A percentile compares a stretch with the other conserved stretches of the same genome.
These are phyloP conservation scores for Chloridella minuta DNA, from an alignment of 352 stramenopile genomes.

Conservation along the genomic window DNA sequence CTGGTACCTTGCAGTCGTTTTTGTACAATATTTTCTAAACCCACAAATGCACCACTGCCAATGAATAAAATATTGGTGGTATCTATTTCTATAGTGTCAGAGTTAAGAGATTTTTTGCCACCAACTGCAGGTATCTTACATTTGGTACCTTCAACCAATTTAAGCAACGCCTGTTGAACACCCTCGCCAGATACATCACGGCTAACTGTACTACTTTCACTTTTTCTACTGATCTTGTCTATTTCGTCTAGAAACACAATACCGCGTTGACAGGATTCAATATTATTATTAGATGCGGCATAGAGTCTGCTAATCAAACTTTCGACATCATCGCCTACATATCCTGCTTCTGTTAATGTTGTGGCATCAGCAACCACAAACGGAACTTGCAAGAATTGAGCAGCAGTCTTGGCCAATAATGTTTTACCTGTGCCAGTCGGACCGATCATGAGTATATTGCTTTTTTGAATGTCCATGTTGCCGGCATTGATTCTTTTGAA, in stretches of 20 bases:
- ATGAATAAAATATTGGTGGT: constrained; percentile 98
- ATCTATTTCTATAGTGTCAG: constrained; percentile 85
- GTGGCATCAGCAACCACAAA: constrained; percentile 86
- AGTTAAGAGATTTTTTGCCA: constrained; percentile 65
- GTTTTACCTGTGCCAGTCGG: constrained; percentile 82
- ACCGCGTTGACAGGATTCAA: constrained; percentile 63
- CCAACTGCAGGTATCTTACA: constrained; percentile 87
- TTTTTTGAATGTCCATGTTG: too few species aligned
- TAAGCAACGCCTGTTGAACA: constrained; percentile 88
- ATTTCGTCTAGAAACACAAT: constrained; percentile 93
- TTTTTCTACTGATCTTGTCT: constrained; percentile 73
- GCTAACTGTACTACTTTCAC: constrained; percentile 50
- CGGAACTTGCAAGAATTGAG: constrained; percentile 66
- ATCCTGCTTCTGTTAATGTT: constrained; percentile 77
- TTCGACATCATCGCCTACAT: constrained; percentile 92
- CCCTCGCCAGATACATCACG: constrained; percentile 83
- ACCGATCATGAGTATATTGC: constrained; percentile 22
- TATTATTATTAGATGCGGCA: constrained; percentile 65
- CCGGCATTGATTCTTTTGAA: constrained; percentile 54
- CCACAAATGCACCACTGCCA: constrained; percentile 72
- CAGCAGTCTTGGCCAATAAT: constrained; percentile 80
- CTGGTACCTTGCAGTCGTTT: constrained; percentile 52
- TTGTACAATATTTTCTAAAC: constrained; percentile 65
- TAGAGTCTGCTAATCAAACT: constrained; percentile 88
- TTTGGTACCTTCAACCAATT: constrained; percentile 84